These are phyloP conservation scores for Xylaria cubensis DNA, from an alignment of 495 filamentous ascomycete species.

Conservation along the genomic window DNA sequence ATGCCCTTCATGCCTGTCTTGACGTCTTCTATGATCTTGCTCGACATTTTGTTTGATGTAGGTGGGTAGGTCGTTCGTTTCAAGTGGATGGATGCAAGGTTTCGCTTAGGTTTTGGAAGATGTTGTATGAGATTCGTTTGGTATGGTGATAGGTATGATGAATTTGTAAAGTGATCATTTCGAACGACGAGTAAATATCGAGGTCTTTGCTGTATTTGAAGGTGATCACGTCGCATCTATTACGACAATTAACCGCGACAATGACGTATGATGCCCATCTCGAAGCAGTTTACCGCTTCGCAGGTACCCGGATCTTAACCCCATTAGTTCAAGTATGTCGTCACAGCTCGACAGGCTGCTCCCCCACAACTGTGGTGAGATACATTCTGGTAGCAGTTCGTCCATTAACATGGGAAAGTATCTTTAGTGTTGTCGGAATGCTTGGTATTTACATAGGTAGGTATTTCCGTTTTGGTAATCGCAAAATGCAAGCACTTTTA, in stretches of 20 bases:
- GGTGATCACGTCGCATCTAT: background rate
- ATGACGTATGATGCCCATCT: conserved; percentile 28
- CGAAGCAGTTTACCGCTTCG: background rate
- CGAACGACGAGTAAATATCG: background rate
- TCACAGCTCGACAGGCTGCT: background rate
- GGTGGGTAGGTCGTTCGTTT: background rate
- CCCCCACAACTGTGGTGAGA: background rate
- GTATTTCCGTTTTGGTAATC: background rate
- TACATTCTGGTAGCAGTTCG: background rate
- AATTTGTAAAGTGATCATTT: background rate
- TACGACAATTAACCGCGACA: background rate
- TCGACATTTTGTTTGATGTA: conserved; percentile 28
- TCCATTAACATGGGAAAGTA: background rate
- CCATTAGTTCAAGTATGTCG: background rate
- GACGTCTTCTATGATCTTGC: conserved; percentile 37
- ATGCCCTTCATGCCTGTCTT: conserved; percentile 39
- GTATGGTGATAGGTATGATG: background rate
- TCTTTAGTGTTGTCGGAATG: background rate
- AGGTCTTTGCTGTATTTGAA: background rate
- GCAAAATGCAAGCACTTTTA: background rate
- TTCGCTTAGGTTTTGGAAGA: background rate
- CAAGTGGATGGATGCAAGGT: background rate
- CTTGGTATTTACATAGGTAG: background rate
- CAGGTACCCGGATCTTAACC: conserved; percentile 2
- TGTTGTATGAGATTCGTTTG: background rate